Percentiles rank a stretch among this genome's conserved stretches.
These are phyloP conservation scores for Polyplosphaeria fusca DNA, from an alignment of 495 filamentous ascomycete species.

Conservation along the genomic window DNA sequence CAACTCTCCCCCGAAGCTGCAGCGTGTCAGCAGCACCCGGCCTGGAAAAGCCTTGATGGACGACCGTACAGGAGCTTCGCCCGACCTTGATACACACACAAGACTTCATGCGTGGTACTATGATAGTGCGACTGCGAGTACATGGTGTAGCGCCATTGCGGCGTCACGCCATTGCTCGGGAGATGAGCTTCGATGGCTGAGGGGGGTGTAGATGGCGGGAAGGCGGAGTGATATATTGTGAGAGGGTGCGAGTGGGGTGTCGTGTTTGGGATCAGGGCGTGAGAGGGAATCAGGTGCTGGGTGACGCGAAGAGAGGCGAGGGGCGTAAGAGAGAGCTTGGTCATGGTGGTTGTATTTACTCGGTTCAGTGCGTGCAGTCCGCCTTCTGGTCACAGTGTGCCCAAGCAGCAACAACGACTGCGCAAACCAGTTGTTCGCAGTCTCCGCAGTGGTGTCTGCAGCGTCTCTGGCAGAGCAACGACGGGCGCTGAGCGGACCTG, in stretches of 20 bases:
- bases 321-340: constrained; percentile 42
- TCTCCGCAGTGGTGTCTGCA: too few relatives aligned
- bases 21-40: neutral
- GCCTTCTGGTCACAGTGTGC: too few relatives aligned
- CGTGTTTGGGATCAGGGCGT: constrained; percentile 60
- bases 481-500: too few relatives aligned
- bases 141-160: constrained; percentile 69
- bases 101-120: constrained; percentile 62
- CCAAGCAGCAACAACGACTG: too few relatives aligned
- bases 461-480: too few relatives aligned
- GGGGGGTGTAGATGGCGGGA: constrained; percentile 41
- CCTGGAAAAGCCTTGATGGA: neutral
- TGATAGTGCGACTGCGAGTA: constrained; percentile 64
- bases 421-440: too few relatives aligned
- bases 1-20: constrained; percentile 58
- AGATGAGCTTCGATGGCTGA: constrained; percentile 55
- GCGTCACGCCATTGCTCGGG: constrained; percentile 48
- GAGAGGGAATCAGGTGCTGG: constrained; percentile 56
- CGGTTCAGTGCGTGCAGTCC: too few relatives aligned
- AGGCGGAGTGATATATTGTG: constrained; percentile 54
- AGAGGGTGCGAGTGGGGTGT: constrained; percentile 62
- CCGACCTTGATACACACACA: constrained; percentile 56
- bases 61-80: constrained; percentile 52
- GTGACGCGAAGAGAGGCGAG: constrained; percentile 52
- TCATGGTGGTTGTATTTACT: neutral